Percentiles rank a stretch among this genome's conserved stretches.
phyloP scores from a whole-genome alignment of 2,329 filamentous ascomycete genomes.

The Leptoxyphium fumago region DNA sequence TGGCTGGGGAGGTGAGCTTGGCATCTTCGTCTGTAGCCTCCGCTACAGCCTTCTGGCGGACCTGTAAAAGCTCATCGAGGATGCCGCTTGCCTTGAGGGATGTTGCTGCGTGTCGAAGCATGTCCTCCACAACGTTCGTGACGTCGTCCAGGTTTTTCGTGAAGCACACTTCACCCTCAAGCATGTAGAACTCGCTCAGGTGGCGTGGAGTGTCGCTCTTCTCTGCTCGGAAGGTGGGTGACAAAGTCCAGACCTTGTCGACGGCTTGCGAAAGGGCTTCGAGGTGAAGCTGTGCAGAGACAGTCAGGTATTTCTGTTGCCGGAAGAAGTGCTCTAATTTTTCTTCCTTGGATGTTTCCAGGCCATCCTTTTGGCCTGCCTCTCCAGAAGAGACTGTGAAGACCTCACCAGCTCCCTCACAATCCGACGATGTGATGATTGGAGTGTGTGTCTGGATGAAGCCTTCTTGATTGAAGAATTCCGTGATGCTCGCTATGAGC shows the following conservation, averaged over 20 bases:
- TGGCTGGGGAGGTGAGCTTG: slow-evolving; percentile 11
- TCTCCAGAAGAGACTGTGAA: slow-evolving; percentile 48
- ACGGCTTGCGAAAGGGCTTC: slow-evolving; percentile 82
- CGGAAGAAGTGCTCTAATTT: slow-evolving; percentile 54
- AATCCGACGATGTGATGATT: slow-evolving; percentile 91
- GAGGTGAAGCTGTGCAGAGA: slow-evolving; percentile 86
- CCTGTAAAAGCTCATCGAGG: slow-evolving; percentile 38
- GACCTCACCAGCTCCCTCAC: slow-evolving; percentile 89
- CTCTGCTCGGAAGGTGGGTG: slow-evolving; percentile 87
- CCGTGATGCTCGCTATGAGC: slow-evolving; percentile 54
- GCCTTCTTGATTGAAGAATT: slow-evolving; percentile 56
- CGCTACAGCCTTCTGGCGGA: slow-evolving; percentile 7
- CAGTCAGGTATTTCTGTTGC: slow-evolving; percentile 81
- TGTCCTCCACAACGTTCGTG: slow-evolving; percentile 66
- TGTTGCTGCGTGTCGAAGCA: slow-evolving; percentile 48
- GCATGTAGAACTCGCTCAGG: slow-evolving; percentile 96
- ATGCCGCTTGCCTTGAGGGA: slow-evolving; percentile 35
- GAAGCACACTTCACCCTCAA: slow-evolving; percentile 82
- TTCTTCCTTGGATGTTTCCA: background rate
- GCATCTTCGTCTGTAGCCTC: slow-evolving; percentile 21
- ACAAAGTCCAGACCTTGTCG: slow-evolving; percentile 84
- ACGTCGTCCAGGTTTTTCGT: slow-evolving; percentile 53
- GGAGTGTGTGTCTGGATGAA: slow-evolving; percentile 83
- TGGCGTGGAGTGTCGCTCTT: slow-evolving; percentile 86
- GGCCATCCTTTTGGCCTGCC: slow-evolving; percentile 7